Evolutionary conservation across 2,329 filamentous ascomycete genomes (phyloP), one percentile per base, ranked within the genome.

Genomic region (Claviceps sp.): DNA sequence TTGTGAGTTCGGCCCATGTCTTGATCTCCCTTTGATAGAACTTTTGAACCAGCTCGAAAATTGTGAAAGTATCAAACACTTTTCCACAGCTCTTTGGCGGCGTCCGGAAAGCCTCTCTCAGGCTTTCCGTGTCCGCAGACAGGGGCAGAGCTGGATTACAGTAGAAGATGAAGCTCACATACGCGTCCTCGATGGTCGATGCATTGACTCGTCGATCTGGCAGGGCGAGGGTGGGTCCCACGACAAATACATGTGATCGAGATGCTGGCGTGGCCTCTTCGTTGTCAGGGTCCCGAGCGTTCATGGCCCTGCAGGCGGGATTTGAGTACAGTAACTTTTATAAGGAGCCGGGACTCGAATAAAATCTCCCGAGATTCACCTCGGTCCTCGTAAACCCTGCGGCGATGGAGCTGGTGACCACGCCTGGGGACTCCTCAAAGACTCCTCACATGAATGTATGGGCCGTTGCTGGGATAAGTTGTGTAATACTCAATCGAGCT

Each of bases 51-150:
- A 96, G 75, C 61, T 87, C 78, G 64, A 83, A 95, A 20, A 96
- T 72, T 7, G 73, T 73, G 65, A 81, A 94, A 0, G 86, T 86
- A 61, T 81, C 86, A 64, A 95, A 96, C 54, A 75, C 82, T 67
- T 95, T 94, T 55, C 87, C 87, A 59, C 91, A 89, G 63, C 88
- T 95, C 62, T 85, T 88, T 4, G 90, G 90, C 1, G 88, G 88
- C 30, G 74, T 81, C 47, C 84, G 79, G 65, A 96, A 95, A 13
- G 81, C 81, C 59, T 86, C 86, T 53, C 82, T 79, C 47, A 96
- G 70, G 51, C 84, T 80, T 3, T 74, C 67, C 0, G 86, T 85
- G 67, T 94, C 85, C 44, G 79, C 78, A 16, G 81, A 76, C n/a
- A 75, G 65, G 8, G 67, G 61, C 48, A 95, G 82, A 44, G 79